phyloP scores from a whole-genome alignment of 345 rosid genomes.

The Eucalyptus pumila region DNA sequence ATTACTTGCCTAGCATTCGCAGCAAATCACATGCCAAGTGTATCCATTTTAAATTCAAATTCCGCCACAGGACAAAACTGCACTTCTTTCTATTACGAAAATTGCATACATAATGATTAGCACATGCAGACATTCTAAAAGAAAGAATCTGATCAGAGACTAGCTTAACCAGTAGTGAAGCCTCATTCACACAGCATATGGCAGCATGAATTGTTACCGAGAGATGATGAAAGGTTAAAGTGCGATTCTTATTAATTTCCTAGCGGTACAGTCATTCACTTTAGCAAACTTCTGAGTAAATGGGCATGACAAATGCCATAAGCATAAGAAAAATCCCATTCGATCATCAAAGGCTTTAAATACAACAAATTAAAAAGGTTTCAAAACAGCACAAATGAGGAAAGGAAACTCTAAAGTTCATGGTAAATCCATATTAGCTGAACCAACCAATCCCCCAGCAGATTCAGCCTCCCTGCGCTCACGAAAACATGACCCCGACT shows the following conservation, averaged over 20 bases:
- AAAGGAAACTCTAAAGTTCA: not conserved
- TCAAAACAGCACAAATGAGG: not conserved
- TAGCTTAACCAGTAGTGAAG: not conserved
- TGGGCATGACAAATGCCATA: not conserved
- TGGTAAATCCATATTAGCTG: not conserved
- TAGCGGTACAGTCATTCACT: not conserved
- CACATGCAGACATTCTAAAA: not conserved
- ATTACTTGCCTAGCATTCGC: not conserved
- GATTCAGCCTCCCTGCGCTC: not conserved
- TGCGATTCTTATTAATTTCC: not conserved
- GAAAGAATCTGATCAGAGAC: not conserved
- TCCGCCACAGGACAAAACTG: not conserved
- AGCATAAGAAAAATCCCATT: not conserved
- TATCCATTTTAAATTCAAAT: not conserved
- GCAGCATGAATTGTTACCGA: not conserved
- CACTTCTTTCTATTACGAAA: not conserved
- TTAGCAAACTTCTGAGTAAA: not conserved
- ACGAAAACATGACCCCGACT: slow-evolving; percentile 46
- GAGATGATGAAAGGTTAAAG: not conserved
- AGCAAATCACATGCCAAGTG: not conserved
- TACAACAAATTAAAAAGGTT: not conserved
- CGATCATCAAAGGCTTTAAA: not conserved
- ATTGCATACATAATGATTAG: not conserved
- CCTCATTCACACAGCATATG: not conserved
- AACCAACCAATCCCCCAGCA: not conserved